phyloP scores from a whole-genome alignment of 2,329 filamentous ascomycete genomes.

The Bipolaris victoriae region DNA sequence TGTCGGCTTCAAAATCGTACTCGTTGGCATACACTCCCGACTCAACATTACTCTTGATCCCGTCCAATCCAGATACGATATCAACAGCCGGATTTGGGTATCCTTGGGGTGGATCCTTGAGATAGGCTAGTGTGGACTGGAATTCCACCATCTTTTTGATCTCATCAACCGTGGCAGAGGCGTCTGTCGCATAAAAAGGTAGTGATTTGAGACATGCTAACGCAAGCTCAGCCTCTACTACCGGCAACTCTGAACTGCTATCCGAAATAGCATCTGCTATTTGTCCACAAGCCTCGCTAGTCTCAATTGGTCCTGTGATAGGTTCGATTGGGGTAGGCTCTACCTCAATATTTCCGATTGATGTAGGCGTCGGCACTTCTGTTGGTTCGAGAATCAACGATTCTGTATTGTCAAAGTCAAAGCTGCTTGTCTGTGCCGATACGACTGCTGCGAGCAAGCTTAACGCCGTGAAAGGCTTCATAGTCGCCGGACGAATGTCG shows the following conservation, averaged over 20 bases:
- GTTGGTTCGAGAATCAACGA: conserved; percentile 11
- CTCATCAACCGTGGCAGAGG: conserved; percentile 35
- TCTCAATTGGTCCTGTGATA: conserved; percentile 39
- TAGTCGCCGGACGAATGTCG: neutral
- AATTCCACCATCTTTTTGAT: conserved; percentile 48
- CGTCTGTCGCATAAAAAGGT: conserved; percentile 38
- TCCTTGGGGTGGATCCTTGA: conserved; percentile 48
- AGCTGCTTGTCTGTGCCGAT: conserved; percentile 9
- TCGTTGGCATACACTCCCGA: conserved; percentile 47
- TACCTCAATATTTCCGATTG: conserved; percentile 25
- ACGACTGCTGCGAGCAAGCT: conserved; percentile 8
- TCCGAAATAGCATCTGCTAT: conserved; percentile 27
- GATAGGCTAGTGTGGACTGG: conserved; percentile 50
- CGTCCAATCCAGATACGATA: conserved; percentile 45
- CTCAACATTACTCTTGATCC: conserved; percentile 42
- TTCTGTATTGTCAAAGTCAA: conserved; percentile 16
- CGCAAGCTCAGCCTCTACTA: conserved; percentile 43
- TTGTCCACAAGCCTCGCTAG: conserved; percentile 38
- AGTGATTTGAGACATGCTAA: conserved; percentile 48
- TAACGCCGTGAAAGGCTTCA: conserved; percentile 8
- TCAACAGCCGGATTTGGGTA: conserved; percentile 50
- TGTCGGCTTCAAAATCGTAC: conserved; percentile 51
- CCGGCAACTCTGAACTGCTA: conserved; percentile 22
- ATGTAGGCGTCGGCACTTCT: conserved; percentile 16
- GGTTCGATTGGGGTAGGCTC: conserved; percentile 37